Evolutionary conservation across 768 basidiomycete genomes (phyloP).

Genomic region (Tylopilus sp.): DNA sequence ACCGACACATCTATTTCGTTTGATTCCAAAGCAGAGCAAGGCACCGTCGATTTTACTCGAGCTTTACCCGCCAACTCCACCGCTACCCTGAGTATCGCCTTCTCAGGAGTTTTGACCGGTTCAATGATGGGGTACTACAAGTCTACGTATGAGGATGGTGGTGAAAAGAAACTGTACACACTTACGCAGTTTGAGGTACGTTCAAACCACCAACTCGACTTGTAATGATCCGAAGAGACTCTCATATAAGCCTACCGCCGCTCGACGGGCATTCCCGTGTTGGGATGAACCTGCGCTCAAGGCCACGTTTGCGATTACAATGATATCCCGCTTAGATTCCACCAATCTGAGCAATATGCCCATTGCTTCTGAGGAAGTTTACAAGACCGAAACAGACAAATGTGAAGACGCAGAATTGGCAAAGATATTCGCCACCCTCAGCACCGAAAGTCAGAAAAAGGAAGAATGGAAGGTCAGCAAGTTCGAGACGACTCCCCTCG

Average conservation of each 20-base stretch:
- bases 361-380: constrained; percentile 53
- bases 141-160: constrained; percentile 59
- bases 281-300: constrained; percentile 95
- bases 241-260: constrained; percentile 67
- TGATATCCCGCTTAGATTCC: constrained; percentile 76
- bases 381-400: constrained; percentile 34
- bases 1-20: constrained; percentile 43
- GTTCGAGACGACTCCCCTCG: constrained; percentile 76
- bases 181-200: constrained; percentile 87
- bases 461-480: constrained; percentile 76
- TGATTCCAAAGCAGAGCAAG: constrained; percentile 63
- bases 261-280: constrained; percentile 79
- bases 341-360: constrained; percentile 89
- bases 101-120: constrained; percentile 62
- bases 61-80: constrained; percentile 64
- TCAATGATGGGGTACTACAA: constrained; percentile 85
- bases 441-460: constrained; percentile 31
- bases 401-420: constrained; percentile 31
- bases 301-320: constrained; percentile 71
- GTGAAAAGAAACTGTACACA: constrained; percentile 63
- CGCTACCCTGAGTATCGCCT: constrained; percentile 67
- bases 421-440: constrained; percentile 41
- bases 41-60: constrained; percentile 54
- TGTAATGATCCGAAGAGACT: background rate
- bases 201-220: constrained; percentile 1